phyloP scores from a whole-genome alignment of 108 stramenopile species.

The Chaetoceros muelleri region DNA sequence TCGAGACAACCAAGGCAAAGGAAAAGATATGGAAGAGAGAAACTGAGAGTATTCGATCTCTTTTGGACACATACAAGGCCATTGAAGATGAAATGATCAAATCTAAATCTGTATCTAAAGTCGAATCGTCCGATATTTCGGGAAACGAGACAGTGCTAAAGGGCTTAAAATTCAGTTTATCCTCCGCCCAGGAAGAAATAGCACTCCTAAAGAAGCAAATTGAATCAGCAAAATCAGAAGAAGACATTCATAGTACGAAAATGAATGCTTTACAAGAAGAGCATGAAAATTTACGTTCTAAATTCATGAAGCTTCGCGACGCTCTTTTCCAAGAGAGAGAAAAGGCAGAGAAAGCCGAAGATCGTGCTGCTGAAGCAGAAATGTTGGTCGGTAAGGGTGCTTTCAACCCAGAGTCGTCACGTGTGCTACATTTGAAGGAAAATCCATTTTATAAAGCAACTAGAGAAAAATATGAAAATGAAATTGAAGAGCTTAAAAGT shows the following conservation, averaged over 20 bases:
- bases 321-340: conserved; percentile 59
- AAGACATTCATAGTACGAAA: conserved; percentile 7
- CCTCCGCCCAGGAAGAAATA: conserved; percentile 43
- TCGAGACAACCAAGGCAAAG: conserved; percentile 34
- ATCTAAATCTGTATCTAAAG: conserved; percentile 3
- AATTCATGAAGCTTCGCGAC: conserved; percentile 63
- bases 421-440: conserved; percentile 61
- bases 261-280: conserved; percentile 34
- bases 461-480: conserved; percentile 36
- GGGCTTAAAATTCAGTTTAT: conserved; percentile 33
- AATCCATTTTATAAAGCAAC: conserved; percentile 69
- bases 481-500: conserved; percentile 43
- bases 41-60: conserved; percentile 38
- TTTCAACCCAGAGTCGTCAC: conserved; percentile 61
- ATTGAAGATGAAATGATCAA: conserved; percentile 12
- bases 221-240: conserved; percentile 13
- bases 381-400: conserved; percentile 79
- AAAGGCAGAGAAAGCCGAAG: conserved; percentile 62
- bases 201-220: conserved; percentile 24
- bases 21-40: conserved; percentile 65
- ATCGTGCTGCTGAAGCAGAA: conserved; percentile 54
- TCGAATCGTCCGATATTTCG: neutral
- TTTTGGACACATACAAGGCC: conserved; percentile 56
- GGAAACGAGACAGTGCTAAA: conserved; percentile 2
- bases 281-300: conserved; percentile 58